Evolutionary conservation across 1,284 basidiomycete species (phyloP).

Genomic region (Fomitopsis schrenkii): DNA sequence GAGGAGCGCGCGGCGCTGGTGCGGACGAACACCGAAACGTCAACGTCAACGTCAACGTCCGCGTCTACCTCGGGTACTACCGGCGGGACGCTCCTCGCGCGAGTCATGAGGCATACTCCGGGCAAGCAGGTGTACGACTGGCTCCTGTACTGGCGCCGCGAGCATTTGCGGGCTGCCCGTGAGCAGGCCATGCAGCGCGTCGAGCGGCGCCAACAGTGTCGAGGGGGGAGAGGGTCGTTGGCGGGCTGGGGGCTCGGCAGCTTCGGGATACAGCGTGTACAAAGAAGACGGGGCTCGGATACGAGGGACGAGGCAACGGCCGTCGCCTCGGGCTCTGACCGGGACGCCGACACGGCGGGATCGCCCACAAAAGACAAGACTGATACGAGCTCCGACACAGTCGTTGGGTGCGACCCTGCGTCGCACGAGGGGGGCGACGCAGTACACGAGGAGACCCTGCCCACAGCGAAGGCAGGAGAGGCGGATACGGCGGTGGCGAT

Average conservation of each 20-base stretch:
- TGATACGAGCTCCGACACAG: slow-evolving; percentile 8
- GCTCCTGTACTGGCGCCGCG: slow-evolving; percentile 55
- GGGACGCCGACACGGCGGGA: slow-evolving; percentile 23
- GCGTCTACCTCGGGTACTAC: not conserved
- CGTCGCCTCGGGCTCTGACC: slow-evolving; percentile 1
- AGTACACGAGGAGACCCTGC: not conserved
- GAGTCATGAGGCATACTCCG: slow-evolving; percentile 11
- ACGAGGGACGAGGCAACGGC: slow-evolving; percentile 21
- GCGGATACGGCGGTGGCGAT: slow-evolving; percentile 11
- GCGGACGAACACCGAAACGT: not conserved
- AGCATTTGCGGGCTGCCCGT: slow-evolving; percentile 64
- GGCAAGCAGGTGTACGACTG: slow-evolving; percentile 41
- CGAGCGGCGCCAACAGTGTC: slow-evolving; percentile 43
- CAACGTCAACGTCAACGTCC: not conserved
- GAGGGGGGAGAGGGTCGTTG: slow-evolving; percentile 1
- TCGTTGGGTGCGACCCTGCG: slow-evolving; percentile 9
- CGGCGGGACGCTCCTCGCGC: not conserved
- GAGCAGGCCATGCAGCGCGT: slow-evolving; percentile 61
- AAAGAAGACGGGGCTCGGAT: slow-evolving; percentile 18
- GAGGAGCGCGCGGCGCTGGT: not conserved
- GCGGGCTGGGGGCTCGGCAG: slow-evolving; percentile 60
- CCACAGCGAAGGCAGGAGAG: not conserved
- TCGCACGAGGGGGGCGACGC: slow-evolving; percentile 4
- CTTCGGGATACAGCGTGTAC: not conserved
- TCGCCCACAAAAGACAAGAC: slow-evolving; percentile 11